Percentiles rank a stretch among this genome's conserved stretches.
Evolutionary conservation across 352 stramenopile genomes (phyloP).

Genomic region (Phytophthora sp.): DNA sequence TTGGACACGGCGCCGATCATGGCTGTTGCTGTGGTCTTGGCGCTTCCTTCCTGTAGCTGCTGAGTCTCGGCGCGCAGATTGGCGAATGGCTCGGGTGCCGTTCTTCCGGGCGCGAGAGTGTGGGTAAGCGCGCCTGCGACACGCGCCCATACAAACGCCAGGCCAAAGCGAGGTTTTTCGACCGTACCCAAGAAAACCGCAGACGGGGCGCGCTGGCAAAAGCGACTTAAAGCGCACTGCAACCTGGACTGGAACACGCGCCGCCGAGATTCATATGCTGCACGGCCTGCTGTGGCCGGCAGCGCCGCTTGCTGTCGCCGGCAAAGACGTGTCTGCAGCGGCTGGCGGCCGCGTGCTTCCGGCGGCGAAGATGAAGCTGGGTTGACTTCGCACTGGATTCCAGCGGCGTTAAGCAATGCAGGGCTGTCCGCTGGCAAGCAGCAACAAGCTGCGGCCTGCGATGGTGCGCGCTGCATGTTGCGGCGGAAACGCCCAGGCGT

Average conservation of each 20-base stretch:
- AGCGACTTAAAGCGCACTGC: conserved; percentile 23
- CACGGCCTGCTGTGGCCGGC: neutral
- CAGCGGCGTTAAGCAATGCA: neutral
- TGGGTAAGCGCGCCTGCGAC: conserved; percentile 10
- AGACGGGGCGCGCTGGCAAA: conserved; percentile 10
- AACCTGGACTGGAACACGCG: too few species aligned
- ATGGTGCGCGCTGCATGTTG: conserved; percentile 11
- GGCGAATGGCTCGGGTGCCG: conserved; percentile 10
- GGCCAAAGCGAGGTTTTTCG: conserved; percentile 13
- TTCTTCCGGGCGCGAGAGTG: conserved; percentile 4
- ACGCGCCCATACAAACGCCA: conserved; percentile 4
- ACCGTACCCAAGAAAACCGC: conserved; percentile 23
- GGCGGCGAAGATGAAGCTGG: conserved; percentile 12
- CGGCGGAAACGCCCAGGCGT: neutral
- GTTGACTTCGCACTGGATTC: neutral
- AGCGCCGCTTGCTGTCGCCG: neutral
- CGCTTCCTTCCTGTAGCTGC: neutral
- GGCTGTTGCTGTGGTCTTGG: neutral
- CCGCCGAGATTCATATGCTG: too few species aligned
- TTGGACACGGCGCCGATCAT: conserved; percentile 25
- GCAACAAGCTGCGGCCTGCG: neutral
- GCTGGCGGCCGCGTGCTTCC: too few species aligned
- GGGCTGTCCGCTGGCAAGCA: conserved; percentile 4
- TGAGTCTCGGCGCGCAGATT: conserved; percentile 13
- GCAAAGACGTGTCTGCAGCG: too few species aligned